A percentile compares a stretch with the other conserved stretches of the same genome.
Evolutionary conservation across 345 rosid genomes (phyloP).

Genomic region (Excoecaria cochinchinensis): DNA sequence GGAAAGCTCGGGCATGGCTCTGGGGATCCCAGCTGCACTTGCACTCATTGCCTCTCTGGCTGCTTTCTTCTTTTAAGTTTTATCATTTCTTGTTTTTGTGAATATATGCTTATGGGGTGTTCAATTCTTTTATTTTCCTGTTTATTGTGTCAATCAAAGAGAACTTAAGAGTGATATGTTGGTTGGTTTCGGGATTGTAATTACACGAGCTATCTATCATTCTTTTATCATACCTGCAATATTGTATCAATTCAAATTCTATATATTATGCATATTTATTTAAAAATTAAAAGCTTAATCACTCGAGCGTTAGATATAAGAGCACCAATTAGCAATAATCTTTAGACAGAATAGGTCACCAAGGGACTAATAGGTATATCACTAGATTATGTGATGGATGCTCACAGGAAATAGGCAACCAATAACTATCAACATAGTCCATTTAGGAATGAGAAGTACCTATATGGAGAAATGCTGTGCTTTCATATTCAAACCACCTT

Average conservation of each 20-base stretch:
- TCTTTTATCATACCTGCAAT: neutral
- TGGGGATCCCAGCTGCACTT: constrained; percentile 27
- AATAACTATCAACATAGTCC: neutral
- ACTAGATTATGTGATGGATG: neutral
- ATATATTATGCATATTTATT: neutral
- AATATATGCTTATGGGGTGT: neutral
- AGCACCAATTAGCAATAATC: no score
- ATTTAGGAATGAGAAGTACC: no score
- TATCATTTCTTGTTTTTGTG: neutral
- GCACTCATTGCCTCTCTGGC: constrained; percentile 25
- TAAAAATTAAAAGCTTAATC: no score
- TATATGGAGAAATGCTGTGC: neutral
- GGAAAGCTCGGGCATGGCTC: constrained; percentile 31
- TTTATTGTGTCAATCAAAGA: constrained; percentile 1
- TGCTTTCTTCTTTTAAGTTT: constrained; percentile 34
- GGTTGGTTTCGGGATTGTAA: neutral
- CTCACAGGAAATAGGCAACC: neutral
- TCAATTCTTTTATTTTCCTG: constrained; percentile 5
- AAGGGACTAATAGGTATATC: no score
- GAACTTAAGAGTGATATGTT: neutral
- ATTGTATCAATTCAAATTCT: neutral
- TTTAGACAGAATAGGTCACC: no score
- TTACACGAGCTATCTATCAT: neutral
- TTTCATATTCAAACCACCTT: neutral
- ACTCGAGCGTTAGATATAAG: no score